Conservation (phyloP, 352 stramenopile species). For the Phytopythium boreale region DNA sequence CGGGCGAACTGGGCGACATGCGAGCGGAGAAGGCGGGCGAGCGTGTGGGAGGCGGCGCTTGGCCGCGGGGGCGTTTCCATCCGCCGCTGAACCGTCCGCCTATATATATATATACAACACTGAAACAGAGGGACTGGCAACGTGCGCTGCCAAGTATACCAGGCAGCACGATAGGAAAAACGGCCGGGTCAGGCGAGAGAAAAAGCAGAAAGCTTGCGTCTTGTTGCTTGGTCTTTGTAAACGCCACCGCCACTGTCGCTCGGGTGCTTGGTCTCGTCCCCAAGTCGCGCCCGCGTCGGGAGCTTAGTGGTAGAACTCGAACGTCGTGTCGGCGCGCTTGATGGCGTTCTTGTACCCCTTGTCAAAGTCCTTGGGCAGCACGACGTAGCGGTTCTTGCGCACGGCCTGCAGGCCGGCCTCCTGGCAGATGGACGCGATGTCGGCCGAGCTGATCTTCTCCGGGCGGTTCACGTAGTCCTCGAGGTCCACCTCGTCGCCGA, state of each 20-base stretch:
- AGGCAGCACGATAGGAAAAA: background rate
- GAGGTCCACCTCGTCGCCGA: conserved; percentile 98
- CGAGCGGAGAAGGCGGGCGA: background rate
- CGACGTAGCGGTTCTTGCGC: conserved; percentile 99
- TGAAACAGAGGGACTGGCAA: background rate
- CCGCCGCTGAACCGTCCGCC: background rate
- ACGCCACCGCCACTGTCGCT: background rate
- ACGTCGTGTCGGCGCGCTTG: conserved; percentile 98
- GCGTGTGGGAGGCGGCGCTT: background rate
- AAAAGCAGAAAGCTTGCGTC: background rate
- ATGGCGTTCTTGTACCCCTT: conserved; percentile 99
- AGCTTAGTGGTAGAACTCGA: conserved; percentile 97
- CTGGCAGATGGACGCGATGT: conserved; percentile 98
- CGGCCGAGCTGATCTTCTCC: conserved; percentile 98
- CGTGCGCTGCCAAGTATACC: background rate
- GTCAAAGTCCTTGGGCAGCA: conserved; percentile 99
- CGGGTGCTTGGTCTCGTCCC: background rate
- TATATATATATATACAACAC: background rate
- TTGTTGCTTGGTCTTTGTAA: background rate
- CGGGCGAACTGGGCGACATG: background rate
- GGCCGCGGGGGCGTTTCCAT: background rate
- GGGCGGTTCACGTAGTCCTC: conserved; percentile 99
- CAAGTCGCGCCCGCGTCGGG: background rate
- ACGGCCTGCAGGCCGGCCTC: conserved; percentile 99
- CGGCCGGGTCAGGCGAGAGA: background rate